Evolutionary conservation across 2,329 filamentous ascomycete genomes (phyloP).

Genomic region (Fusarium bulbicola): DNA sequence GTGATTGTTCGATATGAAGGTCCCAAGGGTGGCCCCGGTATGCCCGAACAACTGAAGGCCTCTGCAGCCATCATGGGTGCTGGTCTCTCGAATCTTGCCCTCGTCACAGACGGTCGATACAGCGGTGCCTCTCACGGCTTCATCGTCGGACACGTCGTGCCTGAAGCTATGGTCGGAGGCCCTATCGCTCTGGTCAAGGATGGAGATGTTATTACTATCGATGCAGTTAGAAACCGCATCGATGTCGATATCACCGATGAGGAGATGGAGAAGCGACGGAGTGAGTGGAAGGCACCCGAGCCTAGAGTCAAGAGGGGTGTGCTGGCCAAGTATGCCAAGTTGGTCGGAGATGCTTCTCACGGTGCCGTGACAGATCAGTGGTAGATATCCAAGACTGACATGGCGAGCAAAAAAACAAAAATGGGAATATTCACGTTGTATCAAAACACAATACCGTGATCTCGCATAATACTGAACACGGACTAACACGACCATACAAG

Average conservation of each 20-base stretch:
- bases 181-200: constrained; percentile 85
- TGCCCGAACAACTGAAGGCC: constrained; percentile 94
- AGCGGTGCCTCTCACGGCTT: constrained; percentile 90
- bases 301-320: constrained; percentile 82
- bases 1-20: constrained; percentile 94
- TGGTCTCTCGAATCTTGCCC: constrained; percentile 83
- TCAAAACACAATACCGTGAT: neutral
- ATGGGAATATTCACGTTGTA: neutral
- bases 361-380: constrained; percentile 83
- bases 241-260: constrained; percentile 71
- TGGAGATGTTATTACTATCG: constrained; percentile 86
- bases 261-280: constrained; percentile 72
- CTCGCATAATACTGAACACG: neutral
- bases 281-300: constrained; percentile 75
- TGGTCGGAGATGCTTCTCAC: constrained; percentile 92
- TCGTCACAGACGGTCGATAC: constrained; percentile 93
- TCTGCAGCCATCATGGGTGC: constrained; percentile 93
- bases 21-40: constrained; percentile 90
- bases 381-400: constrained; percentile 28
- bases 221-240: constrained; percentile 83
- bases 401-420: neutral
- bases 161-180: constrained; percentile 88
- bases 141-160: constrained; percentile 92
- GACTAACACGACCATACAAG: neutral
- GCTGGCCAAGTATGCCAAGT: constrained; percentile 86